Base-by-base conservation (phyloP, 179 eudicot species). In the Beta lomatogona region DNA sequence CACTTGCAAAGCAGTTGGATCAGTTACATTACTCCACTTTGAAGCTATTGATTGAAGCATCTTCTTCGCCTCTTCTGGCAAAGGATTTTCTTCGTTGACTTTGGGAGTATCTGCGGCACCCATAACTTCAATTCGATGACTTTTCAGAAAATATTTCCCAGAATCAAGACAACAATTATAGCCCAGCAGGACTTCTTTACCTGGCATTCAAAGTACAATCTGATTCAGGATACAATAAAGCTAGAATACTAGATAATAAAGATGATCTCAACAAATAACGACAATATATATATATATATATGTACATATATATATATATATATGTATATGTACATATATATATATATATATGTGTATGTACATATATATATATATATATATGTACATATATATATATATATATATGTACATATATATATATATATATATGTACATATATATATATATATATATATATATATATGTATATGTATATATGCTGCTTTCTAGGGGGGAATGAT, bases 11-110 rank as follows among this genome's bases (percentile, higher is more conserved):
- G 86, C 89, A 70, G 88, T 80, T 25, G 89, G 76, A 73, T 87
- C 93, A 55, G 83, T 48, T 7, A 89, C 85, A 82, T 91, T 88
- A 73, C 86, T 86, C 98, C 98, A 94, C 19, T 87, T 54, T 19
- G 92, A 88, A 66, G 94, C 97, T 76, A 94, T 79, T 50, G 91
- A 76, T n/a, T 86, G 84, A 18, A 94, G 89, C 44, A 89, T 91
- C 78, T 67, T 79, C 82, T 75, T 85, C 4, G 94, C 97, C 80
- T 94, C 98, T 48, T 61, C 71, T 11, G 93, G 95, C 69, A 90
- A 80, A 4, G 71, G 87, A 78, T 83, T 55, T 73, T 83, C 90
- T 75, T 82, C 80, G 53, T 55, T 45, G 57, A 10, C 59, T 65
- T 82, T 80, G 10, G 67, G 9, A 28, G 61, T 15, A 71, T 80